Percentiles rank a stretch among this genome's conserved stretches.
phyloP scores from a whole-genome alignment of 2,329 filamentous ascomycete species.

The Colletotrichum orbiculare region DNA sequence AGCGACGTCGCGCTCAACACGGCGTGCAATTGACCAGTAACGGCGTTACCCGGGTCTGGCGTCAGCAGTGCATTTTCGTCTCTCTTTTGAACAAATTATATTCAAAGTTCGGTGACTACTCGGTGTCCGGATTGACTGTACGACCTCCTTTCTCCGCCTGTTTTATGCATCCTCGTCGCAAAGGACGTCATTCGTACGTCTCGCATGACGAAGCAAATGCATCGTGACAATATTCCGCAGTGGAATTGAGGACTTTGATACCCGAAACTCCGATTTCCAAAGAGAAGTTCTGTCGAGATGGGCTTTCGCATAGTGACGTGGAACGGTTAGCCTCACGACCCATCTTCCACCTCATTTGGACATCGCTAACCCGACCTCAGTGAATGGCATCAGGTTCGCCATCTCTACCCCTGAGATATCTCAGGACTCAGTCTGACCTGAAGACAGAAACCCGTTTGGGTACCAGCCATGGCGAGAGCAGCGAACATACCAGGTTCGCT shows the following conservation, averaged over 20 bases:
- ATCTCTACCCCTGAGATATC: background rate
- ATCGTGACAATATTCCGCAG: background rate
- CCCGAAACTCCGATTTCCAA: too few species aligned
- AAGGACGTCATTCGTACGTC: conserved; percentile 1
- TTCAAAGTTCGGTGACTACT: too few species aligned
- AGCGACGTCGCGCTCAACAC: conserved; percentile 4
- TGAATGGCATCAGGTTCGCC: conserved; percentile 81
- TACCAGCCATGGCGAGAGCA: conserved; percentile 85
- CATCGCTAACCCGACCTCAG: conserved; percentile 54
- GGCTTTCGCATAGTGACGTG: conserved; percentile 84
- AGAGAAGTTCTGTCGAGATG: conserved; percentile 59
- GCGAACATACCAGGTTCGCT: conserved; percentile 72
- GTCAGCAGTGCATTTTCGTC: too few species aligned
- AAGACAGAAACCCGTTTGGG: conserved; percentile 78
- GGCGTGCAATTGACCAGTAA: background rate
- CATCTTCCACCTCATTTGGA: background rate
- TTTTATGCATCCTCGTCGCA: background rate
- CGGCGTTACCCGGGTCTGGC: too few species aligned
- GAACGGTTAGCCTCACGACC: conserved; percentile 71
- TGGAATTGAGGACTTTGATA: too few species aligned
- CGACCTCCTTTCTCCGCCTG: too few species aligned
- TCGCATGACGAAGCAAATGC: conserved; percentile 9
- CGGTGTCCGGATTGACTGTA: too few species aligned
- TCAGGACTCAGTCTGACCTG: background rate
- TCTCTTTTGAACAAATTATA: too few species aligned